These are phyloP conservation scores for Cubamyces sp. DNA, from an alignment of 768 basidiomycete species.

Conservation along the genomic window DNA sequence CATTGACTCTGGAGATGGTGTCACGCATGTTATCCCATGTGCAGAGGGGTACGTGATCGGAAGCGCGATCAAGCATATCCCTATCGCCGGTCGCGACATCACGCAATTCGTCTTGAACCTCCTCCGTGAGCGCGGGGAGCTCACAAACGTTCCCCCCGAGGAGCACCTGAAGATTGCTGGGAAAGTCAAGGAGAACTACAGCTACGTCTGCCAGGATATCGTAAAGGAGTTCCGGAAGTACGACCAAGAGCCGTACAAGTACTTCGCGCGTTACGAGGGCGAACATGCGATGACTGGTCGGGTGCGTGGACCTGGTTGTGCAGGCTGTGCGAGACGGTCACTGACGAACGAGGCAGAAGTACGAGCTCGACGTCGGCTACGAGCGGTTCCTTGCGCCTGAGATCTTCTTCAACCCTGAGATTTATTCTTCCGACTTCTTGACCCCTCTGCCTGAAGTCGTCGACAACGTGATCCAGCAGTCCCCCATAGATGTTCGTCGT, in stretches of 20 bases:
- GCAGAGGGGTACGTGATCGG: constrained; percentile 99
- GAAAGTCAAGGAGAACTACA: constrained; percentile 97
- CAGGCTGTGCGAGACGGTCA: neutral
- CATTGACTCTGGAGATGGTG: constrained; percentile 98
- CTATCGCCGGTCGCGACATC: constrained; percentile 97
- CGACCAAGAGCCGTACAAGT: constrained; percentile 93
- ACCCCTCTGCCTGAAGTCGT: constrained; percentile 96
- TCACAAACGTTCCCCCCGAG: constrained; percentile 87
- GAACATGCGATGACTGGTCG: constrained; percentile 92
- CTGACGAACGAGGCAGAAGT: constrained; percentile 58
- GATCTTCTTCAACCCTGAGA: constrained; percentile 99
- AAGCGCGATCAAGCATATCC: constrained; percentile 98
- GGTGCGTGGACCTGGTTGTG: constrained; percentile 47
- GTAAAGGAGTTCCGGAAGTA: constrained; percentile 99
- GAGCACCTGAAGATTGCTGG: constrained; percentile 91
- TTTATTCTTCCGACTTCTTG: constrained; percentile 95
- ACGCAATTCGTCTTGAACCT: constrained; percentile 95
- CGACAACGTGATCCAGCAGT: constrained; percentile 92
- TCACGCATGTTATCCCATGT: constrained; percentile 95
- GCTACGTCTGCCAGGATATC: constrained; percentile 98
- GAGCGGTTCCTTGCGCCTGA: constrained; percentile 99
- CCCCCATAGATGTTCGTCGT: constrained; percentile 95
- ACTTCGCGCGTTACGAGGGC: constrained; percentile 92
- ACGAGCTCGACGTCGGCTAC: constrained; percentile 92
- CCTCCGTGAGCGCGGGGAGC: constrained; percentile 94